Conservation (phyloP, 2,329 filamentous ascomycete genomes). For the Ophiocordyceps camponoti-rufipedis region DNA sequence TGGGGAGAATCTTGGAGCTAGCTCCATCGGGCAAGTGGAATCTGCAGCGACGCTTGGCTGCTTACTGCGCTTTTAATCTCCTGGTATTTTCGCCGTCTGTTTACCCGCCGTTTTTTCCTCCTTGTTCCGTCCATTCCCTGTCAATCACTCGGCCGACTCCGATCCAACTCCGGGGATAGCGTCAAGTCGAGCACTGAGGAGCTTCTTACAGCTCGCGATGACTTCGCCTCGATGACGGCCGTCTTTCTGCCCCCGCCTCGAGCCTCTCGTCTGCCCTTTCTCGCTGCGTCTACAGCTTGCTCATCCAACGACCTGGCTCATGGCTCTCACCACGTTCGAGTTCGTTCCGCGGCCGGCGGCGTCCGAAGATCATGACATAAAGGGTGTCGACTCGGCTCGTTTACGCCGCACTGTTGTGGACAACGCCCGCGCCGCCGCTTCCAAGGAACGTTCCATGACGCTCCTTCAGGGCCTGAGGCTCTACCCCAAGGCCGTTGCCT, state of each 20-base stretch:
- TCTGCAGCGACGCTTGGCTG: not conserved
- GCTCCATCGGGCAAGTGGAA: not conserved
- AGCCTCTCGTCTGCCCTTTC: too few relatives aligned
- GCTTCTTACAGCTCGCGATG: too few relatives aligned
- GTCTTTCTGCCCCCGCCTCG: too few relatives aligned
- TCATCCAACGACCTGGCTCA: not conserved
- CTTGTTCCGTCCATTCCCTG: too few relatives aligned
- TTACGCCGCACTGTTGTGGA: constrained; percentile 13
- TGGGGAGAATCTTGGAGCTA: not conserved
- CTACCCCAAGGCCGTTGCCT: constrained; percentile 73
- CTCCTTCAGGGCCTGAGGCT: constrained; percentile 59
- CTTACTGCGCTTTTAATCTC: not conserved
- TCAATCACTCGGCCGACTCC: too few relatives aligned
- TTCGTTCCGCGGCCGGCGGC: not conserved
- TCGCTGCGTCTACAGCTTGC: too few relatives aligned
- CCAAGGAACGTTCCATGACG: constrained; percentile 52
- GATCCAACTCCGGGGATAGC: too few relatives aligned
- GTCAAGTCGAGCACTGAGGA: too few relatives aligned
- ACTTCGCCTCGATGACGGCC: too few relatives aligned
- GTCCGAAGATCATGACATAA: constrained; percentile 4
- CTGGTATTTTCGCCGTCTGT: not conserved
- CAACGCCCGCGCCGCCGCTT: constrained; percentile 25
- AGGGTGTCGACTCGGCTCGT: constrained; percentile 7
- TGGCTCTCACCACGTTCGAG: not conserved
- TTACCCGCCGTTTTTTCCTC: too few relatives aligned